Conservation (phyloP, 2,329 filamentous ascomycete species). For the Nemania diffusa region DNA sequence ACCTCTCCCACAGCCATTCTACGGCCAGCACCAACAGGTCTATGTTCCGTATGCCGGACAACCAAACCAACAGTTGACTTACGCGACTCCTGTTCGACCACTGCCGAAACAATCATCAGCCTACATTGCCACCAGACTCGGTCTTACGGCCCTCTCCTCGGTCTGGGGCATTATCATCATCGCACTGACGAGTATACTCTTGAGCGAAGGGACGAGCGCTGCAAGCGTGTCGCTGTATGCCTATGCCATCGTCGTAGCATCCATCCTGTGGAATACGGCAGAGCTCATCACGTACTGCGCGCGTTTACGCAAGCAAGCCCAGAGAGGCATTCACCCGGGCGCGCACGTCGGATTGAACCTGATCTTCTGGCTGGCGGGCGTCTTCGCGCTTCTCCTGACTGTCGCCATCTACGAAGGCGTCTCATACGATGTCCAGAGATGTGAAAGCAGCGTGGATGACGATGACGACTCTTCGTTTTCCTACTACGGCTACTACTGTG, state of each 20-base stretch:
- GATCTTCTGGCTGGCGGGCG: constrained; percentile 44
- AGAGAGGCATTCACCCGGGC: constrained; percentile 48
- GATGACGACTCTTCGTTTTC: constrained; percentile 22
- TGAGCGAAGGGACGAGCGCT: constrained; percentile 24
- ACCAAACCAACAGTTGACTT: constrained; percentile 37
- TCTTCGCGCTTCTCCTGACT: constrained; percentile 40
- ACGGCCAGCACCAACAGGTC: constrained; percentile 31
- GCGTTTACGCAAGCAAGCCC: constrained; percentile 39
- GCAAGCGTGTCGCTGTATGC: constrained; percentile 32
- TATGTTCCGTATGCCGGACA: constrained; percentile 38
- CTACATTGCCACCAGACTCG: constrained; percentile 43
- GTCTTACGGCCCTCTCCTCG: constrained; percentile 40
- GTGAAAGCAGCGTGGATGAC: constrained; percentile 14
- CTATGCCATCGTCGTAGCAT: constrained; percentile 40
- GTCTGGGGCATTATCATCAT: constrained; percentile 43
- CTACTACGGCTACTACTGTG: constrained; percentile 36
- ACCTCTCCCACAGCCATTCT: constrained; percentile 36
- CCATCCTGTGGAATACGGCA: constrained; percentile 46
- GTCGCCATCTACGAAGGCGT: constrained; percentile 22
- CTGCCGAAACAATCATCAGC: constrained; percentile 40
- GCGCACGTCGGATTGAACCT: constrained; percentile 48
- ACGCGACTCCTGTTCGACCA: constrained; percentile 39
- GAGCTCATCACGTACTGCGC: constrained; percentile 47
- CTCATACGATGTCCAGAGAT: constrained; percentile 3
- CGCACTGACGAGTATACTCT: constrained; percentile 40